Conservation (phyloP, 2,329 filamentous ascomycete species). For the Fusarium sp. region DNA sequence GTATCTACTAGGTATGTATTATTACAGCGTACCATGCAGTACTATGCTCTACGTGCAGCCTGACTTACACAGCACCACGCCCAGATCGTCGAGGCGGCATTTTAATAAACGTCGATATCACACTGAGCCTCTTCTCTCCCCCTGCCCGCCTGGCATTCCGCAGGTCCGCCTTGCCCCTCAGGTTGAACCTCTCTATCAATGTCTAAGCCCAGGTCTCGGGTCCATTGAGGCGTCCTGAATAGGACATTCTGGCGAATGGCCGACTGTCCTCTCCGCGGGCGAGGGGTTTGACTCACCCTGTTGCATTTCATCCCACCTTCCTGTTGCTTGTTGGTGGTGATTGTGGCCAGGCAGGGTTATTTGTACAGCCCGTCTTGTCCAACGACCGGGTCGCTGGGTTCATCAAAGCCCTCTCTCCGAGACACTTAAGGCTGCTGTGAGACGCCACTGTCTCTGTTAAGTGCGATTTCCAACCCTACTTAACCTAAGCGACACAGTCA, state of each 20-base stretch:
- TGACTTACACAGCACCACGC: slow-evolving; percentile 21
- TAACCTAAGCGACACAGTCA: slow-evolving; percentile 7
- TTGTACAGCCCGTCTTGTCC: neutral
- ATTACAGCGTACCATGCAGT: neutral
- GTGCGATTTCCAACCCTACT: neutral
- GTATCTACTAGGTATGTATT: neutral
- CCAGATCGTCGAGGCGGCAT: neutral
- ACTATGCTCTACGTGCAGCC: neutral
- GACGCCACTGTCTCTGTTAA: slow-evolving; percentile 18
- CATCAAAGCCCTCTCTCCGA: slow-evolving; percentile 9
- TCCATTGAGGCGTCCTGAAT: slow-evolving; percentile 6
- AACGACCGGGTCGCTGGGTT: slow-evolving; percentile 34
- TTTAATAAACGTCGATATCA: neutral
- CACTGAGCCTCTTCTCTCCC: neutral
- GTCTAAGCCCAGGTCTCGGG: slow-evolving; percentile 17
- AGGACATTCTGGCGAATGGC: neutral
- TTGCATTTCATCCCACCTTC: neutral
- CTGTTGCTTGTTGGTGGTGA: neutral
- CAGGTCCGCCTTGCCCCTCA: neutral
- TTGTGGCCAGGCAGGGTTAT: neutral
- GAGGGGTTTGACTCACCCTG: neutral
- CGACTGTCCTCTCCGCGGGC: neutral
- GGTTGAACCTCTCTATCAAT: slow-evolving; percentile 11
- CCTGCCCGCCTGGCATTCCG: slow-evolving; percentile 21
- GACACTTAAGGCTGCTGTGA: slow-evolving; percentile 18